Conservation (phyloP, 139 green algal species). For the Chlorella sorokiniana region DNA sequence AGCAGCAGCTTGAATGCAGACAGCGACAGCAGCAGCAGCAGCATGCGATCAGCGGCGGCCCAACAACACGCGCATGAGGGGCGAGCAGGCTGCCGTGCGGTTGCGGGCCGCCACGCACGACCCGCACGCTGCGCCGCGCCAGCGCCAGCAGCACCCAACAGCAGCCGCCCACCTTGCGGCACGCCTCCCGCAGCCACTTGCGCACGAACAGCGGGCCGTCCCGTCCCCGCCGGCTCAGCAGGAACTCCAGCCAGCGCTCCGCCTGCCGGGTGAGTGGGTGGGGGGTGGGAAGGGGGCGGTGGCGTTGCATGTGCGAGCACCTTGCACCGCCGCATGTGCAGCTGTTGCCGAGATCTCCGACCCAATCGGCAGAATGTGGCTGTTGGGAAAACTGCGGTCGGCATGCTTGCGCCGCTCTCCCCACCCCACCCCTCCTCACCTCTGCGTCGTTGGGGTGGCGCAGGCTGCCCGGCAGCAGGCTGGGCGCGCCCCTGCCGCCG, state of each 20-base stretch:
- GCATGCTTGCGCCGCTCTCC: too few relatives aligned
- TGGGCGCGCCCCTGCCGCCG: not conserved
- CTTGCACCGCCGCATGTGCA: too few relatives aligned
- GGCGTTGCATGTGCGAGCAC: not conserved
- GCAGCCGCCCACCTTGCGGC: slow-evolving; percentile 46
- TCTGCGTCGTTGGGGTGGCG: slow-evolving; percentile 36
- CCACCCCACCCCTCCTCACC: too few relatives aligned
- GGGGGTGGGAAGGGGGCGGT: not conserved
- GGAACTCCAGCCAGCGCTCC: slow-evolving; percentile 50
- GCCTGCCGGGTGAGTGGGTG: not conserved
- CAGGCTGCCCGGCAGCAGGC: slow-evolving; percentile 25
- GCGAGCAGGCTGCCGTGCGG: too few relatives aligned
- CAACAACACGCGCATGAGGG: too few relatives aligned
- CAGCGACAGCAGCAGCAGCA: too few relatives aligned
- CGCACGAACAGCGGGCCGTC: slow-evolving; percentile 60
- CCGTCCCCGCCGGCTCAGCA: slow-evolving; percentile 45
- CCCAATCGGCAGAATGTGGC: too few relatives aligned
- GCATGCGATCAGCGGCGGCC: too few relatives aligned
- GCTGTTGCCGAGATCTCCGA: too few relatives aligned
- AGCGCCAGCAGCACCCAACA: not conserved
- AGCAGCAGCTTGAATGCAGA: too few relatives aligned
- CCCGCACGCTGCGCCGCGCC: not conserved
- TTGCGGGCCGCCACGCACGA: too few relatives aligned
- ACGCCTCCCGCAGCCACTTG: slow-evolving; percentile 67
- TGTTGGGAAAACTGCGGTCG: too few relatives aligned